Evolutionary conservation across 306 rosid species (phyloP).

Genomic region (Vigna mungo): DNA sequence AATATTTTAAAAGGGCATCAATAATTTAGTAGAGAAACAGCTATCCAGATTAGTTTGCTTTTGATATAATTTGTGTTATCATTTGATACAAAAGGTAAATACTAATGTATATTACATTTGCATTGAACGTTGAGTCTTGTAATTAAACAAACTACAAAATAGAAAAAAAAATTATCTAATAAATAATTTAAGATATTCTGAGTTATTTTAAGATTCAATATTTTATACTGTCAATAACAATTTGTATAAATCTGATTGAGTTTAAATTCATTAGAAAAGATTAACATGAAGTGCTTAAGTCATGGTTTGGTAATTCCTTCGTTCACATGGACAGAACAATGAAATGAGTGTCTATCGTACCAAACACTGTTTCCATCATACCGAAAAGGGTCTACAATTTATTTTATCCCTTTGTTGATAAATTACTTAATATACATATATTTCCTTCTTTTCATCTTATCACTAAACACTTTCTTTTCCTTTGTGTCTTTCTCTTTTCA

Average conservation of each 20-base stretch:
- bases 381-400: background rate
- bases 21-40: no score
- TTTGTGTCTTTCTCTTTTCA: background rate
- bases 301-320: background rate
- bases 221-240: background rate
- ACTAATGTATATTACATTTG: background rate
- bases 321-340: background rate
- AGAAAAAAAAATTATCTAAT: background rate
- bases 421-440: background rate
- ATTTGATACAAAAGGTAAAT: background rate
- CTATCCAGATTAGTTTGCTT: no score
- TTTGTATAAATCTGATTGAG: background rate
- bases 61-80: no score
- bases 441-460: background rate
- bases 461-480: background rate
- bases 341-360: background rate
- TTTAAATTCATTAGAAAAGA: background rate
- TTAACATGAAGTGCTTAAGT: background rate
- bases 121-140: background rate
- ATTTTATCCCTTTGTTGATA: background rate
- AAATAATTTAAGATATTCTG: background rate
- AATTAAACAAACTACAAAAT: background rate
- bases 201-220: background rate
- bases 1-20: no score
- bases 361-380: background rate